A percentile compares a stretch with the other conserved stretches of the same genome.
Conservation (phyloP, 805 yeast species). For the Cyberlindnera nakhonratchasimensis region DNA sequence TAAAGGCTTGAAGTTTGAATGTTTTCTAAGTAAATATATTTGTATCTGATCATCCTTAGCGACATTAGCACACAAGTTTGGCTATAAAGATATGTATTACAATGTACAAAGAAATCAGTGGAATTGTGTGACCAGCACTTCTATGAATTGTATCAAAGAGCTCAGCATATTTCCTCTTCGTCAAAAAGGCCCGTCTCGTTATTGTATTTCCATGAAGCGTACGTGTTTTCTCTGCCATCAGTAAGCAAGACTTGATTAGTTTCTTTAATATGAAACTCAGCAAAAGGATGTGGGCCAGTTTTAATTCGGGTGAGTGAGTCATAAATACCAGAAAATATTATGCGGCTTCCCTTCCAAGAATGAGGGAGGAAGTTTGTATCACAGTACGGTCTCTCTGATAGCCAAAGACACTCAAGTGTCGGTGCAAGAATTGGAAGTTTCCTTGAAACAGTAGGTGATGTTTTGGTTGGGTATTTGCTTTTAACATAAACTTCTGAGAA, state of each 20-base stretch:
- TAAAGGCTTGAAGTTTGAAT: no score
- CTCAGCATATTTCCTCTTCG: neutral
- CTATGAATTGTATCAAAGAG: neutral
- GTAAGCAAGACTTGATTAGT: neutral
- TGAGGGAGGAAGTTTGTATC: neutral
- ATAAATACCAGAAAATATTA: slow-evolving; percentile 4
- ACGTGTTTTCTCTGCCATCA: slow-evolving; percentile 3
- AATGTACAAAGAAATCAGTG: neutral
- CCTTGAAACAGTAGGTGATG: neutral
- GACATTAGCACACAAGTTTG: no score
- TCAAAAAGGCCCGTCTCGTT: slow-evolving; percentile 3
- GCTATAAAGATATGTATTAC: neutral
- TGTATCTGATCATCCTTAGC: no score
- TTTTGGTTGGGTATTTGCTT: neutral
- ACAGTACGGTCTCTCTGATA: slow-evolving; percentile 3
- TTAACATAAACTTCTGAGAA: neutral
- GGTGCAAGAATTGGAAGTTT: slow-evolving; percentile 7
- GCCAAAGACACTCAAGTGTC: slow-evolving; percentile 5
- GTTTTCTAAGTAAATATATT: no score
- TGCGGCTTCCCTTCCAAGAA: slow-evolving; percentile 2
- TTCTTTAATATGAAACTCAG: slow-evolving; percentile 4
- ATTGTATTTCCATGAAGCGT: slow-evolving; percentile 3
- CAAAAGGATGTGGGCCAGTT: slow-evolving; percentile 5
- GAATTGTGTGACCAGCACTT: neutral
- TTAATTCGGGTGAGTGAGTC: neutral